These are phyloP conservation scores for Tolypocladium tundrense DNA, from an alignment of 2,329 filamentous ascomycete species.

Conservation along the genomic window DNA sequence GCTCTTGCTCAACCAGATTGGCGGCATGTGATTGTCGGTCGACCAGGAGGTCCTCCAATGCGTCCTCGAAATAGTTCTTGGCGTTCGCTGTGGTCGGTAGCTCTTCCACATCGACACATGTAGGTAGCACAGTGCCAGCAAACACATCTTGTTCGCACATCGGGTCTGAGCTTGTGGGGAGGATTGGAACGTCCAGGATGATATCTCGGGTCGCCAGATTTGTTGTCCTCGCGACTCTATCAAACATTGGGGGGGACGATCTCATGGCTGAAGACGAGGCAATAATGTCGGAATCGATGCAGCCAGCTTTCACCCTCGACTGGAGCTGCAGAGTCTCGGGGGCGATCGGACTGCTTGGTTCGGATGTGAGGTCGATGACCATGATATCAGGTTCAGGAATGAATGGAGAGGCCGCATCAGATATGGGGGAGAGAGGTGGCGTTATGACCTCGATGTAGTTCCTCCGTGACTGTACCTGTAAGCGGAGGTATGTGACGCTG, in stretches of 20 bases:
- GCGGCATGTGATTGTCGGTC: constrained; percentile 4
- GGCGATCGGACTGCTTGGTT: constrained; percentile 16
- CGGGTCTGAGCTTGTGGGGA: constrained; percentile 8
- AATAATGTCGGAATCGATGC: constrained; percentile 11
- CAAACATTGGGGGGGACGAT: constrained; percentile 4
- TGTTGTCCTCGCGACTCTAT: background rate
- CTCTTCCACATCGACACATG: background rate
- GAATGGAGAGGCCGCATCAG: constrained; percentile 9
- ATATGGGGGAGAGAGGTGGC: constrained; percentile 17
- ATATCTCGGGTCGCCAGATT: background rate
- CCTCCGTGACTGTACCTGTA: background rate
- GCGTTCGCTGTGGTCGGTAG: background rate
- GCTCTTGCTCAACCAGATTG: constrained; percentile 16
- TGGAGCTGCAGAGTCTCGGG: constrained; percentile 2
- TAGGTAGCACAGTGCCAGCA: background rate
- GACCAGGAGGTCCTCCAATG: constrained; percentile 12
- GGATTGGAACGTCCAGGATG: constrained; percentile 14
- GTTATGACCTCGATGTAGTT: constrained; percentile 8
- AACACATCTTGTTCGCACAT: background rate
- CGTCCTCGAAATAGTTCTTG: constrained; percentile 12
- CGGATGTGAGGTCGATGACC: constrained; percentile 18
- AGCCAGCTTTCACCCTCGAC: constrained; percentile 1
- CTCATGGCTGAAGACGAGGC: constrained; percentile 5
- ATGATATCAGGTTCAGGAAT: constrained; percentile 9
- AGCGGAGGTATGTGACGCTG: background rate